phyloP scores from a whole-genome alignment of 768 basidiomycete genomes.

The Russula olivacea region DNA sequence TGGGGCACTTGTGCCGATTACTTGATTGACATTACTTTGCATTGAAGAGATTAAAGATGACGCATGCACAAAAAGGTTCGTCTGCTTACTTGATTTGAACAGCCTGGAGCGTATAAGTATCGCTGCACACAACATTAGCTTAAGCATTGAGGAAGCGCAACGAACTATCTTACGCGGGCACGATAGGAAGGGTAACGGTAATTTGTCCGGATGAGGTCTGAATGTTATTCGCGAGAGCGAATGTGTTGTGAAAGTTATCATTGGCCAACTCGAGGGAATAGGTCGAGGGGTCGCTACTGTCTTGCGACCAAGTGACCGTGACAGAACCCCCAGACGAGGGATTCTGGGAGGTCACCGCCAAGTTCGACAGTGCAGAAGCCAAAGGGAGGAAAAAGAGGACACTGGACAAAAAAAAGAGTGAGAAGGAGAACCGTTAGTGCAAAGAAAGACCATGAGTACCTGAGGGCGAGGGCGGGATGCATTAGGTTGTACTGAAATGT shows the following conservation, averaged over 20 bases:
- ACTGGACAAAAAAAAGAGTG: conserved; percentile 3
- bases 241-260: conserved; percentile 2
- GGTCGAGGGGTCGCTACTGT: neutral
- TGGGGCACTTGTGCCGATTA: neutral
- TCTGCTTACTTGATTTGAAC: conserved; percentile 17
- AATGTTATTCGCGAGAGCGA: conserved; percentile 24
- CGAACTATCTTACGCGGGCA: conserved; percentile 9
- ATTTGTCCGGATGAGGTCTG: neutral
- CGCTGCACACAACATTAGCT: conserved; percentile 5
- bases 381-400: conserved; percentile 20
- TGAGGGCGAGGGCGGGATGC: neutral
- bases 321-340: conserved; percentile 11
- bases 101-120: conserved; percentile 18
- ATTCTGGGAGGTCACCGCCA: neutral
- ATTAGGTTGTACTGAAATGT: neutral
- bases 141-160: neutral
- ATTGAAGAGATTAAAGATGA: neutral
- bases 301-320: conserved; percentile 6
- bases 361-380: conserved; percentile 12
- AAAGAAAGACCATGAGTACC: neutral
- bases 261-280: conserved; percentile 18
- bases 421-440: neutral
- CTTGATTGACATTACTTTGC: conserved; percentile 9
- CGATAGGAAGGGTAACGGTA: conserved; percentile 9
- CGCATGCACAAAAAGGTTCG: neutral